Conservation (phyloP, 805 yeast genomes). For the Wickerhamomyces pijperi region DNA sequence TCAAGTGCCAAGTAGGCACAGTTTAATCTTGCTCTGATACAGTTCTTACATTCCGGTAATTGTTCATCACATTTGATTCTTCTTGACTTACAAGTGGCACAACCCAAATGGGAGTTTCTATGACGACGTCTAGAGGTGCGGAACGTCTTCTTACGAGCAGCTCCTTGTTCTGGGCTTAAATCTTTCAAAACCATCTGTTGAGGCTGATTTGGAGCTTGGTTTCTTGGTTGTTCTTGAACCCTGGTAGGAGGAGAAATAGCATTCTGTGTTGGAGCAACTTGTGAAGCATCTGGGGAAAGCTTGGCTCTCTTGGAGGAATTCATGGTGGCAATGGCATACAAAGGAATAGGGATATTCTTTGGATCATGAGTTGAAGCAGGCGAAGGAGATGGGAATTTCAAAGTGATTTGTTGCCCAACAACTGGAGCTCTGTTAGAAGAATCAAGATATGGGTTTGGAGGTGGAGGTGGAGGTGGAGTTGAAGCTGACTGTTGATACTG, state of each 20-base stretch:
- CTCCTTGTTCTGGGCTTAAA: background rate
- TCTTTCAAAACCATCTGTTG: background rate
- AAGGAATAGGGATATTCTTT: conserved; percentile 26
- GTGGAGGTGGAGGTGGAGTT: too few relatives aligned
- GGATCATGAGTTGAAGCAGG: conserved; percentile 1
- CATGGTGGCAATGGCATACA: conserved; percentile 20
- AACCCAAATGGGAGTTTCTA: conserved; percentile 64
- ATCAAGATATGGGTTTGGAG: too few relatives aligned
- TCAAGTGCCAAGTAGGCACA: conserved; percentile 41
- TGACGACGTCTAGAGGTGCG: conserved; percentile 39
- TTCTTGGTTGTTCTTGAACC: background rate
- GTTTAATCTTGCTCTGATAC: conserved; percentile 32
- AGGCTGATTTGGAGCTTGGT: conserved; percentile 1
- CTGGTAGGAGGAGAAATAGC: background rate
- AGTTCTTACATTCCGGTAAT: conserved; percentile 47
- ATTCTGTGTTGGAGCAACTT: conserved; percentile 1
- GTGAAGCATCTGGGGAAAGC: background rate
- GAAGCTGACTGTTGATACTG: background rate
- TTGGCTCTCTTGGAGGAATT: conserved; percentile 10
- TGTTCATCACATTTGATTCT: conserved; percentile 57
- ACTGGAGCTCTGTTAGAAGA: too few relatives aligned
- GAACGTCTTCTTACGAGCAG: conserved; percentile 8
- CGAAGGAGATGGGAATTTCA: too few relatives aligned
- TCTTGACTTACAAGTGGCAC: conserved; percentile 54
- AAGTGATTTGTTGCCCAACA: too few relatives aligned